Base-by-base conservation (phyloP, 371 early-diverging fungal genomes). In the Entomophthora muscae region DNA sequence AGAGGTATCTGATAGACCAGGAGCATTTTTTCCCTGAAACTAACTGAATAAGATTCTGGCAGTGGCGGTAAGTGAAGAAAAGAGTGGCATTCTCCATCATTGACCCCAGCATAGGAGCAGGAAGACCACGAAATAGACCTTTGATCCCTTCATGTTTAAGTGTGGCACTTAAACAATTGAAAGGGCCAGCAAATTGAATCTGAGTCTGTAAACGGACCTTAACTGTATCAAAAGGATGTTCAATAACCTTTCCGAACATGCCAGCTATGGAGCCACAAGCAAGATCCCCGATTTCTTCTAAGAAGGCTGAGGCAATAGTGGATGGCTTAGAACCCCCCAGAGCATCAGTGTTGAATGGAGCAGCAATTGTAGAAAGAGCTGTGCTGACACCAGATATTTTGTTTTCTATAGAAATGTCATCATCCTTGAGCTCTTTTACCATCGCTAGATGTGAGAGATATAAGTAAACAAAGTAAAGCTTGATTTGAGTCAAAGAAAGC, bases 171-270 rank as follows among this genome's bases (percentile, higher is more conserved):
- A 96, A 75, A 65, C 96, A 96, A 66, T 94, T 89, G 53, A 82
- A 61, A 0, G 95, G 91, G 22, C 94, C 93, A 27, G 73, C 75
- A 70, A 86, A 95, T 56, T 84, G 67, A 0, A 92, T 87, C 70
- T 89, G 89, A 0, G 91, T 84, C 69, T 97, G 98, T 56, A 95
- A 81, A 7, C 95, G 83, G 26, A 94, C 94, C 67, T 97, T 97
- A 73, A 97, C 78, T 0, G 98, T 95, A 77, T 97, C 98, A 71
- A 95, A 93, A 21, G 97, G 97, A 70, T 88, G 92, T 72, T 97
- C 96, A 62, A 93, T 85, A 65, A 90, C 74, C 79, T 95, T 95
- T 69, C 92, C 93, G 52, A 84, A 77, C 73, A 93, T 83, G 33
- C 96, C 96, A 3, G 93, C 85, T 30, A 89, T 65, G 3, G 28